These are phyloP conservation scores for Aspergillus nanangensis DNA, from an alignment of 495 filamentous ascomycete species.

Conservation along the genomic window DNA sequence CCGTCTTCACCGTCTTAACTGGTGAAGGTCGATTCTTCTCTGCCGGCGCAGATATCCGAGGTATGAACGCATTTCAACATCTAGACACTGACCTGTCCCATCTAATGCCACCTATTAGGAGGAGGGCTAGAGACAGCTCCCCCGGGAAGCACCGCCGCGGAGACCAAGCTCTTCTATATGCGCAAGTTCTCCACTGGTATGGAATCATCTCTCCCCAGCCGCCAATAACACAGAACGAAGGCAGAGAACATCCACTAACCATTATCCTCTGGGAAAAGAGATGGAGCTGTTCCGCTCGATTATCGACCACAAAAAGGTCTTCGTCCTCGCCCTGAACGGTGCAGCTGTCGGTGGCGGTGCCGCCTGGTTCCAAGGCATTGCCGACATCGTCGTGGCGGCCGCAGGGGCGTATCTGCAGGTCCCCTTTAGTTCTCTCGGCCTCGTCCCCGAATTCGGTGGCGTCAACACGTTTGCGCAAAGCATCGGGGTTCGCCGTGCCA, in stretches of 20 bases:
- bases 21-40: slow-evolving; percentile 23
- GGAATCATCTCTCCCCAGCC: neutral
- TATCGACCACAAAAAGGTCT: slow-evolving; percentile 15
- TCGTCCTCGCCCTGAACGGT: slow-evolving; percentile 18
- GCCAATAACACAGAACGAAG: no score
- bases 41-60: slow-evolving; percentile 14
- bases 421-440: slow-evolving; percentile 16
- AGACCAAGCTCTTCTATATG: slow-evolving; percentile 10
- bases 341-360: slow-evolving; percentile 17
- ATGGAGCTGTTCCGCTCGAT: slow-evolving; percentile 6
- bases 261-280: neutral
- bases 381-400: slow-evolving; percentile 15
- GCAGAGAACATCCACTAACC: no score
- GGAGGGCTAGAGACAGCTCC: neutral
- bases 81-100: neutral
- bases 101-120: neutral
- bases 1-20: slow-evolving; percentile 17
- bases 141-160: neutral
- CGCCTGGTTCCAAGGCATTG: slow-evolving; percentile 21
- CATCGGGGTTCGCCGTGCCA: slow-evolving; percentile 17
- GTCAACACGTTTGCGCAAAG: slow-evolving; percentile 10
- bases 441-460: slow-evolving; percentile 15
- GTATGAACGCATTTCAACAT: no score
- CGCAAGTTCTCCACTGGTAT: slow-evolving; percentile 5
- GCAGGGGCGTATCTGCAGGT: slow-evolving; percentile 15